phyloP scores from a whole-genome alignment of 2,329 filamentous ascomycete species.

The Penicillium sp. region DNA sequence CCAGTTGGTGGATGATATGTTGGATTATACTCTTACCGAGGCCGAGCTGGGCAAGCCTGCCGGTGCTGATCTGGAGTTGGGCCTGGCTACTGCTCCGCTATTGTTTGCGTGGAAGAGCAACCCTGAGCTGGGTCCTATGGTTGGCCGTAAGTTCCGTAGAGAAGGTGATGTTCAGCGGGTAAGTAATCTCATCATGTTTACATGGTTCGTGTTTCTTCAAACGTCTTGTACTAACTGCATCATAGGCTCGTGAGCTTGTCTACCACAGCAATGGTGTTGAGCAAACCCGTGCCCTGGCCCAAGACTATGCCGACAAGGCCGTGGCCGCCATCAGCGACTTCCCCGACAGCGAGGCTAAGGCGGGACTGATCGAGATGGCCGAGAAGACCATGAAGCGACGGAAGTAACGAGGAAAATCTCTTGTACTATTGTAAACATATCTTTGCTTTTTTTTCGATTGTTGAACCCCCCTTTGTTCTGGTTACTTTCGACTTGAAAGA shows the following conservation, averaged over 20 bases:
- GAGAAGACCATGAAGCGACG: constrained; percentile 86
- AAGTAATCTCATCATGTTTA: constrained; percentile 42
- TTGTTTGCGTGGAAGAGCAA: constrained; percentile 95
- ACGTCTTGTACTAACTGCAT: constrained; percentile 20
- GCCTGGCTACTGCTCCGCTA: constrained; percentile 89
- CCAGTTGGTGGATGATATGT: constrained; percentile 96
- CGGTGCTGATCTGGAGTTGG: constrained; percentile 90
- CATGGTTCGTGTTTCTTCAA: neutral
- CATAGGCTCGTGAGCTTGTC: constrained; percentile 84
- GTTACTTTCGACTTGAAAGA: constrained; percentile 21
- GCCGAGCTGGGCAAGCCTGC: constrained; percentile 91
- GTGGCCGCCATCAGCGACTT: constrained; percentile 82
- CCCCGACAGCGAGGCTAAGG: constrained; percentile 93
- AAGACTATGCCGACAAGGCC: constrained; percentile 88
- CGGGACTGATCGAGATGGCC: constrained; percentile 90
- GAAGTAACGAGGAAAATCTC: constrained; percentile 62
- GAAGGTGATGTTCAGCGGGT: constrained; percentile 87
- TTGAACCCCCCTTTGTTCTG: constrained; percentile 15
- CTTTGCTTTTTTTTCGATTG: constrained; percentile 20
- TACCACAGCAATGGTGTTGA: constrained; percentile 84
- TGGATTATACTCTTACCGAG: constrained; percentile 90
- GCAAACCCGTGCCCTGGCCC: constrained; percentile 86
- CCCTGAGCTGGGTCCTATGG: constrained; percentile 80
- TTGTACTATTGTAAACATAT: constrained; percentile 31
- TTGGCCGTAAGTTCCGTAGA: constrained; percentile 85